Evolutionary conservation across 1,139 yeast species (phyloP).

Genomic region (Kazachstania sp.): DNA sequence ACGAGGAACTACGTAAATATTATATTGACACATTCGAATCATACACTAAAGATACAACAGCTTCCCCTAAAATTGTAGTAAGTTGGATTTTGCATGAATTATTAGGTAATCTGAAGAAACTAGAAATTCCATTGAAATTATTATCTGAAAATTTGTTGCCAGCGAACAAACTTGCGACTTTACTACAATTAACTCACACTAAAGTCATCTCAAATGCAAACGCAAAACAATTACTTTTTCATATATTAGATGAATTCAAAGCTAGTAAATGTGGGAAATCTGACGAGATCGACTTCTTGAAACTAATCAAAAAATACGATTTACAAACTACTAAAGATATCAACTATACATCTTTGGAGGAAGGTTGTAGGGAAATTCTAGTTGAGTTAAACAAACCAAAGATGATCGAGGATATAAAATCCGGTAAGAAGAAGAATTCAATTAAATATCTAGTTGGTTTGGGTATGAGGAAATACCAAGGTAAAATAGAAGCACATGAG

Average conservation of each 20-base stretch:
- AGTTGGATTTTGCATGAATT: conserved; percentile 85
- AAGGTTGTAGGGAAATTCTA: conserved; percentile 48
- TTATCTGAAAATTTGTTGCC: conserved; percentile 30
- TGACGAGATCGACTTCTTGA: conserved; percentile 28
- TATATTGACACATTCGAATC: conserved; percentile 38
- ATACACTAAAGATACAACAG: conserved; percentile 13
- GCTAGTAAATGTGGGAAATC: conserved; percentile 20
- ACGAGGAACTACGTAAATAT: conserved; percentile 42
- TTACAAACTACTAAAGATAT: conserved; percentile 32
- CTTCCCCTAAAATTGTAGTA: conserved; percentile 41
- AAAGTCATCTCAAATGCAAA: conserved; percentile 45
- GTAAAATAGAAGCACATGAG: conserved; percentile 48
- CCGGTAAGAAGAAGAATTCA: conserved; percentile 53
- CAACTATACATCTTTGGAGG: conserved; percentile 39
- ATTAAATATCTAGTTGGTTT: conserved; percentile 73
- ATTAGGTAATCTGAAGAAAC: conserved; percentile 57
- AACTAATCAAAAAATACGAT: conserved; percentile 49
- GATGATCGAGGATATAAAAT: conserved; percentile 47
- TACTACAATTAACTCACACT: conserved; percentile 37
- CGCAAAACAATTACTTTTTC: conserved; percentile 55
- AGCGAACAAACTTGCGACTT: conserved; percentile 35
- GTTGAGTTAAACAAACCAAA: conserved; percentile 38
- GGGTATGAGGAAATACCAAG: conserved; percentile 73
- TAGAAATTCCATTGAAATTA: conserved; percentile 37
- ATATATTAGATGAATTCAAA: conserved; percentile 44